Percentiles rank a stretch among this genome's conserved stretches.
phyloP scores from a whole-genome alignment of 768 basidiomycete species.

The Russula sp. region DNA sequence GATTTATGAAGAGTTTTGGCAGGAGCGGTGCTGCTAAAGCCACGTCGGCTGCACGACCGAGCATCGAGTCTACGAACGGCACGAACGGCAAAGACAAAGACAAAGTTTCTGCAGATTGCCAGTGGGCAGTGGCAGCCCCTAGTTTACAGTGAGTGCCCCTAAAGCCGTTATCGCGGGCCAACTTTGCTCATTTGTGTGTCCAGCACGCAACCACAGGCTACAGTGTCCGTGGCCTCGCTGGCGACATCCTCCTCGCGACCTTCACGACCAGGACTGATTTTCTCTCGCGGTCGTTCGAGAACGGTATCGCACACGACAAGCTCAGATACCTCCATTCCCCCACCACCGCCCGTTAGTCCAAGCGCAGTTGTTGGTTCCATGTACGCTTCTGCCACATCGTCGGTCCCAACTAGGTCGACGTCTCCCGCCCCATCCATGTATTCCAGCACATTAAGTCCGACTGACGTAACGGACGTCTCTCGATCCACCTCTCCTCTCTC shows the following conservation, averaged over 20 bases:
- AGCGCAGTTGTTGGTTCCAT: not conserved
- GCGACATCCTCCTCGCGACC: conserved; percentile 29
- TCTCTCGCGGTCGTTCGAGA: conserved; percentile 33
- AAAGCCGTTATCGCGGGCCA: not conserved
- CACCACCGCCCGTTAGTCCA: conserved; percentile 12
- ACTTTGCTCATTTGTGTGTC: conserved; percentile 3
- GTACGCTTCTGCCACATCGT: not conserved
- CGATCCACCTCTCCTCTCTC: conserved; percentile 20
- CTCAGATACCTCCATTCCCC: conserved; percentile 14
- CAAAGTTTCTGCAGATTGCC: conserved; percentile 53
- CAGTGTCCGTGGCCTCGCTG: conserved; percentile 49
- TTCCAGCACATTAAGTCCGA: conserved; percentile 16
- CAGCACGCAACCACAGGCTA: conserved; percentile 56
- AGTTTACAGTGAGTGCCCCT: conserved; percentile 49
- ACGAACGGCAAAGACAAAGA: conserved; percentile 39
- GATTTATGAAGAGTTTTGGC: conserved; percentile 39
- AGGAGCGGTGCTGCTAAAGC: conserved; percentile 29
- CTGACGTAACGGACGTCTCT: conserved; percentile 20
- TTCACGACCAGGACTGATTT: conserved; percentile 38
- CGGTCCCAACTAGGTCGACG: conserved; percentile 7
- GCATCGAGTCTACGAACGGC: conserved; percentile 47
- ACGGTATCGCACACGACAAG: conserved; percentile 24
- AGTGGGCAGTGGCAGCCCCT: conserved; percentile 39
- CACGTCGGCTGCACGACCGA: conserved; percentile 44
- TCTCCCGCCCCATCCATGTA: conserved; percentile 19